Percentiles rank a stretch among this genome's conserved stretches.
Conservation (phyloP, 805 yeast genomes). For the Myxozyma kluyveri region DNA sequence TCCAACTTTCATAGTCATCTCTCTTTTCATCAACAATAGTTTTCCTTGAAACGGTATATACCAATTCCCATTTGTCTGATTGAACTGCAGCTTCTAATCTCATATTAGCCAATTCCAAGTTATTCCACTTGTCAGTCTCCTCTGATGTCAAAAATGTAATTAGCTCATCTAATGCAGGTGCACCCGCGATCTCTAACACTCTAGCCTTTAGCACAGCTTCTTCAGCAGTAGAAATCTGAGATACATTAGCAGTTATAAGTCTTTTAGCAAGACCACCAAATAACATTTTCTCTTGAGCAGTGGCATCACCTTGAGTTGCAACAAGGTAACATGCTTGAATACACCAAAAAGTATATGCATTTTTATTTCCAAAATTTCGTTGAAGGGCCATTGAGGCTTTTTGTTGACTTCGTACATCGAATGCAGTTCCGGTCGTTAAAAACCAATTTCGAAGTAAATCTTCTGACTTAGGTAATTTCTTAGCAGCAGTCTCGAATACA, state of each 20-base stretch:
- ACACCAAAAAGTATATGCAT: constrained; percentile 23
- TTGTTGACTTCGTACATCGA: constrained; percentile 29
- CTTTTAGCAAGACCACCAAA: constrained; percentile 62
- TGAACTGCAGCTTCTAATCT: constrained; percentile 44
- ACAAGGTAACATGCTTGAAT: constrained; percentile 18
- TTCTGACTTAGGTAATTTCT: constrained; percentile 26
- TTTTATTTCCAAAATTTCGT: constrained; percentile 12
- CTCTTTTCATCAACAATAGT: constrained; percentile 47
- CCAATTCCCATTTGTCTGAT: constrained; percentile 44
- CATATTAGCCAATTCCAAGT: constrained; percentile 58
- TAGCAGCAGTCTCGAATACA: constrained; percentile 24
- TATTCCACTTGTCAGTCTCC: constrained; percentile 38
- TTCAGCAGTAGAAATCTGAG: constrained; percentile 58
- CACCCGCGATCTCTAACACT: constrained; percentile 39
- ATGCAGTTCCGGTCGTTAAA: constrained; percentile 26
- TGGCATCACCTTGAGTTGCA: constrained; percentile 38
- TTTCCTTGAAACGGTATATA: constrained; percentile 43
- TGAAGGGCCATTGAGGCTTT: constrained; percentile 29
- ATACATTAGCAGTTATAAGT: constrained; percentile 47
- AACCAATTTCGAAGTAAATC: constrained; percentile 19
- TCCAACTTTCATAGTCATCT: constrained; percentile 80
- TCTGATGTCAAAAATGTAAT: constrained; percentile 34
- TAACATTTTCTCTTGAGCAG: constrained; percentile 49
- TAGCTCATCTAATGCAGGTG: constrained; percentile 39
- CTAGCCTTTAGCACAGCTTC: constrained; percentile 61